Conservation (phyloP, 1,139 yeast genomes). For the Geotrichum macrosporum region DNA sequence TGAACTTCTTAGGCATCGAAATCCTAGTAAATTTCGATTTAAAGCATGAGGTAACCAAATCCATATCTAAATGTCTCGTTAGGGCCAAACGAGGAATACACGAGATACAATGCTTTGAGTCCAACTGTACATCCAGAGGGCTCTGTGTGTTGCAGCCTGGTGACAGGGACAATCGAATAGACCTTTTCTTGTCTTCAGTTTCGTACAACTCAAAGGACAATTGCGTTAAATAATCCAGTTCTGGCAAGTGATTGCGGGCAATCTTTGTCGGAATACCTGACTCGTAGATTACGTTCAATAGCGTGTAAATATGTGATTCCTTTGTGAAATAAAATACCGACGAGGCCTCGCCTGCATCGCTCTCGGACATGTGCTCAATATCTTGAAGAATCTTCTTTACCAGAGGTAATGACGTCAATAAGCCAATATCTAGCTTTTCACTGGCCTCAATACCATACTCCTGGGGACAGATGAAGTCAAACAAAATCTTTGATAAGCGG, state of each 20-base stretch:
- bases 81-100: slow-evolving; percentile 87
- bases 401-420: slow-evolving; percentile 85
- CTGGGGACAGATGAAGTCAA: slow-evolving; percentile 96
- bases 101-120: slow-evolving; percentile 92
- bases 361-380: slow-evolving; percentile 73
- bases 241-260: slow-evolving; percentile 92
- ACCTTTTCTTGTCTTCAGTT: slow-evolving; percentile 64
- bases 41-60: slow-evolving; percentile 75
- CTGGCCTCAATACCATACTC: slow-evolving; percentile 95
- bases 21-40: slow-evolving; percentile 82
- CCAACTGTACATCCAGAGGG: slow-evolving; percentile 92
- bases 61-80: slow-evolving; percentile 90
- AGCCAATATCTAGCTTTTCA: slow-evolving; percentile 92
- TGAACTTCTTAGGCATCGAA: slow-evolving; percentile 63
- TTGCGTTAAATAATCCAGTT: slow-evolving; percentile 88
- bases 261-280: slow-evolving; percentile 90
- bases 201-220: slow-evolving; percentile 94
- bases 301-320: slow-evolving; percentile 91
- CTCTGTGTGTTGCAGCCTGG: slow-evolving; percentile 98
- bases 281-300: slow-evolving; percentile 83
- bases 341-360: slow-evolving; percentile 38
- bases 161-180: slow-evolving; percentile 79
- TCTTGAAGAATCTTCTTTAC: slow-evolving; percentile 83
- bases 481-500: slow-evolving; percentile 81
- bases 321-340: slow-evolving; percentile 89